Base-by-base conservation (phyloP, 257 asterid genomes). In the Buddleja alternifolia region DNA sequence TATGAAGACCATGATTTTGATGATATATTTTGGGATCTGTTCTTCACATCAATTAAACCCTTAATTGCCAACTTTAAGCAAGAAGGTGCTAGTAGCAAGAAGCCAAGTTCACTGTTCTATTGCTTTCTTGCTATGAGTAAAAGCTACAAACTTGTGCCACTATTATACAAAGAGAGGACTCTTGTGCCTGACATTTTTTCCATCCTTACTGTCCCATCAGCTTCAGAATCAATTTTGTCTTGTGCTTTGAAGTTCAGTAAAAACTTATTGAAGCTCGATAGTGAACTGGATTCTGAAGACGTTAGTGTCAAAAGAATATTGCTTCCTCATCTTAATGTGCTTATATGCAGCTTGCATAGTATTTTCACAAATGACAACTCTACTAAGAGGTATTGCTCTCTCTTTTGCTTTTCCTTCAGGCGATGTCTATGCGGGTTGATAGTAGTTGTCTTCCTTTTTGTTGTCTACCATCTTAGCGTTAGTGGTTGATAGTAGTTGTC, bases 101-200 rank as follows among this genome's bases (percentile, higher is more conserved):
- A 84, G 80, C 96, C 97, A 52, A 94, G 96, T 75, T 83, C 97
- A 17, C 82, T 94, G 66, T 91, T 94, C 63, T 73, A 83, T 69
- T 94, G 97, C 85, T 94, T 94, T 81, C 91, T 94, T 70, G 92
- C 90, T 41, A 91, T 94, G 93, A 94, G 99, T 81, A 83, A 88
- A 83, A 90, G 87, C 79, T 71, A 78, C 79, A 82, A 84, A 70
- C 83, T 94, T 60, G 85, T 84, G 73, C 78, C 90, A 5, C 78
- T 94, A 51, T 80, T 94, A 80, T 50, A 53, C 46, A 78, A 79
- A 73, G 94, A 89, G 76, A 73, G 77, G 75, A 80, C 80, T 83
- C 96, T 94, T 58, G 88, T 94, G 59, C 90, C 95, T 51, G 95
- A 87, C 81, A 89, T 91, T 36, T 83, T 94, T 75, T 83, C 91